Conservation (phyloP, 192 early-diverging fungal genomes). For the Backusella tarrabulga region DNA sequence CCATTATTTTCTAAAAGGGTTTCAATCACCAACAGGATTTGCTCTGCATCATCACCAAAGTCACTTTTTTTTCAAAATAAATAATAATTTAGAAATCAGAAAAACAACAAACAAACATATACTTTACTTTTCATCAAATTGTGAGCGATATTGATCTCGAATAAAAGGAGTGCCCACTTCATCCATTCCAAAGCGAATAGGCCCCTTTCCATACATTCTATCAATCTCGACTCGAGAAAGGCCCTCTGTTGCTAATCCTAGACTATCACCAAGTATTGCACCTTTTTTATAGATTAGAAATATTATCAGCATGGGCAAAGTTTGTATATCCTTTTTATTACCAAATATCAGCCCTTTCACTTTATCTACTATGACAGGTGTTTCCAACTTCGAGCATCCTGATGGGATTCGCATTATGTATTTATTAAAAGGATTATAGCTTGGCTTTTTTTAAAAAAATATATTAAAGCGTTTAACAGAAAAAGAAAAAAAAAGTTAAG, state of each 20-base stretch:
- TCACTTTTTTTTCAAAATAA: slow-evolving; percentile 16
- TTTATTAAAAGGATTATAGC: neutral
- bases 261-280: slow-evolving; percentile 59
- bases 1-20: slow-evolving; percentile 49
- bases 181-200: slow-evolving; percentile 57
- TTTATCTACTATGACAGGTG: slow-evolving; percentile 29
- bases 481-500: neutral
- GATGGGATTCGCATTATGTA: slow-evolving; percentile 34
- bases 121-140: slow-evolving; percentile 40
- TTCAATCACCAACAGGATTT: slow-evolving; percentile 54
- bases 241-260: slow-evolving; percentile 67
- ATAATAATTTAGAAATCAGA: neutral
- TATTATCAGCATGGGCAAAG: neutral
- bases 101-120: slow-evolving; percentile 1
- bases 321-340: slow-evolving; percentile 11
- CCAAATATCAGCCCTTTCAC: slow-evolving; percentile 40
- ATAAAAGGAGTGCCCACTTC: slow-evolving; percentile 35
- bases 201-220: slow-evolving; percentile 51
- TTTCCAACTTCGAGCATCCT: slow-evolving; percentile 32
- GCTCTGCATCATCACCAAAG: slow-evolving; percentile 57
- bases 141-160: slow-evolving; percentile 18
- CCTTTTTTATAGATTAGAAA: slow-evolving; percentile 30
- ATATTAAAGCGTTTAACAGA: neutral
- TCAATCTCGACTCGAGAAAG: slow-evolving; percentile 43
- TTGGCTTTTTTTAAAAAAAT: neutral